These are phyloP conservation scores for Ambrosia artemisiifolia DNA, from an alignment of 129 eudicot species.

Conservation along the genomic window DNA sequence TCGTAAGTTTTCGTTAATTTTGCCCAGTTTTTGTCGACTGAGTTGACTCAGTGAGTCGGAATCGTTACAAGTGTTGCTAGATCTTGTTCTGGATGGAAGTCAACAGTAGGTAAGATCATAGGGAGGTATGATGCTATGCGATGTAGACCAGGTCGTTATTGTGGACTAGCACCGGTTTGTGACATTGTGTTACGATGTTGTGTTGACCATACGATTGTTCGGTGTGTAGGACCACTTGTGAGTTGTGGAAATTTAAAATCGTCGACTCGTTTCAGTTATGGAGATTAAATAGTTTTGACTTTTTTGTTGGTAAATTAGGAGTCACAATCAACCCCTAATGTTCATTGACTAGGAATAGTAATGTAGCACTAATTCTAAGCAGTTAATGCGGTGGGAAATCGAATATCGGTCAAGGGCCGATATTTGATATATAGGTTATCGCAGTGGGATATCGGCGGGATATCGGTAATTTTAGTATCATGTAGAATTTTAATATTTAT, in stretches of 20 bases:
- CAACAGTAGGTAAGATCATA: background rate
- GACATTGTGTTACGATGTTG: constrained; percentile 24
- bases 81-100: background rate
- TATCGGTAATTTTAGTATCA: too few species aligned
- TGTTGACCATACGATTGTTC: constrained; percentile 7
- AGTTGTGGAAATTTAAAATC: background rate
- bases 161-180: constrained; percentile 3
- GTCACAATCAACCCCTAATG: background rate
- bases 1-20: too few species aligned
- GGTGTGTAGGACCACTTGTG: constrained; percentile 19
- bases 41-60: too few species aligned
- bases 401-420: too few species aligned
- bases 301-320: constrained; percentile 14
- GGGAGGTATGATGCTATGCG: background rate
- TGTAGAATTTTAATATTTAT: too few species aligned
- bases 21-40: too few species aligned
- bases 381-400: too few species aligned
- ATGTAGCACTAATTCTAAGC: too few species aligned
- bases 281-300: constrained; percentile 13
- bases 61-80: background rate
- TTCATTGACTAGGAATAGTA: constrained; percentile 24
- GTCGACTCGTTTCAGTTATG: background rate
- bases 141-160: background rate
- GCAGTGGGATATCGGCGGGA: too few species aligned
- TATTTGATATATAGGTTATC: too few species aligned